phyloP scores from a whole-genome alignment of 768 basidiomycete genomes.

The Hirschioporus abietinus region DNA sequence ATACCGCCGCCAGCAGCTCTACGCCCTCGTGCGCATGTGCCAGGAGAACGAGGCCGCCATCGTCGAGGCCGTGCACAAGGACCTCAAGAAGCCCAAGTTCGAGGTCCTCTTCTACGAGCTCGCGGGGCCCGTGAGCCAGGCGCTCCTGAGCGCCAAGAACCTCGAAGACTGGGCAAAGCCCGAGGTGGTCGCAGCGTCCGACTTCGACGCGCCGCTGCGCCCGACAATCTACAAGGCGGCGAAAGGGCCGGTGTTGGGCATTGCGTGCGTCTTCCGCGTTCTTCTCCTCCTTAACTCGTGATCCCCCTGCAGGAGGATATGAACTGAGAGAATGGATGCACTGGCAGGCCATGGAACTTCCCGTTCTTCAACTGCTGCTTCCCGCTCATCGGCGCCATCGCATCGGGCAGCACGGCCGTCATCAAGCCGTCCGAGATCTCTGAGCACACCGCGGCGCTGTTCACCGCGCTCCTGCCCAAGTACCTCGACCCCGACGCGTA shows the following conservation, averaged over 20 bases:
- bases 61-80: conserved; percentile 3
- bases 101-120: conserved; percentile 5
- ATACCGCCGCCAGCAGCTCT: conserved; percentile 8
- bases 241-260: conserved; percentile 7
- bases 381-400: conserved; percentile 20
- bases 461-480: conserved; percentile 19
- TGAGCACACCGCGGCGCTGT: conserved; percentile 12
- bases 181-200: neutral
- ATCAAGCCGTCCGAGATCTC: conserved; percentile 24
- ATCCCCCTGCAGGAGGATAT: neutral
- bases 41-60: conserved; percentile 9
- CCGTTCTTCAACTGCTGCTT: conserved; percentile 7
- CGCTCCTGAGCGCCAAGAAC: neutral
- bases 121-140: neutral
- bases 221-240: conserved; percentile 3
- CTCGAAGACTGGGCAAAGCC: conserved; percentile 10
- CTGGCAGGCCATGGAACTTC: conserved; percentile 12
- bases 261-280: conserved; percentile 8
- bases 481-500: conserved; percentile 47
- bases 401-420: conserved; percentile 20
- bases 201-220: conserved; percentile 4
- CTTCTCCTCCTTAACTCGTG: no score
- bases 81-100: conserved; percentile 6
- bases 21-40: conserved; percentile 8
- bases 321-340: no score